Conservation (phyloP, 139 green algal genomes). For the Picochlorum sp. region DNA sequence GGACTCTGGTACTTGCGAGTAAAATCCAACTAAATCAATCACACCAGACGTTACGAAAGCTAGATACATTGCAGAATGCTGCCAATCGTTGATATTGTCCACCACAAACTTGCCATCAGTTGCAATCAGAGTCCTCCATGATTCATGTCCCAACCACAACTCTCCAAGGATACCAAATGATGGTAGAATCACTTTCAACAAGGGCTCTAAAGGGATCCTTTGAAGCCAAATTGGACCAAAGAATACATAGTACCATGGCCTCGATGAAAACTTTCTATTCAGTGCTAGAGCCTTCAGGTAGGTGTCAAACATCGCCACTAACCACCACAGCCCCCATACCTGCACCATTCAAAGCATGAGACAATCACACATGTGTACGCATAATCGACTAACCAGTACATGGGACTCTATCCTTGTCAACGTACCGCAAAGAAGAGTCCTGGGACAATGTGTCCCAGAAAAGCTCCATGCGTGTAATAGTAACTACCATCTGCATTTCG, state of each 20-base stretch:
- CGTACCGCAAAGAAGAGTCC: conserved; percentile 31
- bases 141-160: conserved; percentile 48
- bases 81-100: conserved; percentile 47
- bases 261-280: conserved; percentile 20
- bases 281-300: conserved; percentile 15
- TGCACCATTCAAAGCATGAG: background rate
- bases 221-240: conserved; percentile 9
- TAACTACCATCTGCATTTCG: conserved; percentile 14
- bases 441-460: conserved; percentile 38
- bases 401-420: background rate
- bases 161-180: conserved; percentile 46
- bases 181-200: conserved; percentile 43
- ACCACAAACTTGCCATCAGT: conserved; percentile 33
- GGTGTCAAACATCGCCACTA: conserved; percentile 20
- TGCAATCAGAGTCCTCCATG: conserved; percentile 29
- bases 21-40: conserved; percentile 38
- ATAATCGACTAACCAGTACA: background rate
- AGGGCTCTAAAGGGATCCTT: conserved; percentile 36
- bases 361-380: background rate
- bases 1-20: conserved; percentile 13
- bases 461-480: conserved; percentile 36
- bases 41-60: conserved; percentile 33
- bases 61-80: conserved; percentile 46
- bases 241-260: conserved; percentile 27
- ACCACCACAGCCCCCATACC: conserved; percentile 47